Evolutionary conservation across 2,329 filamentous ascomycete genomes (phyloP), one percentile per base, ranked within the genome.

Genomic region (Onygenales sp.): DNA sequence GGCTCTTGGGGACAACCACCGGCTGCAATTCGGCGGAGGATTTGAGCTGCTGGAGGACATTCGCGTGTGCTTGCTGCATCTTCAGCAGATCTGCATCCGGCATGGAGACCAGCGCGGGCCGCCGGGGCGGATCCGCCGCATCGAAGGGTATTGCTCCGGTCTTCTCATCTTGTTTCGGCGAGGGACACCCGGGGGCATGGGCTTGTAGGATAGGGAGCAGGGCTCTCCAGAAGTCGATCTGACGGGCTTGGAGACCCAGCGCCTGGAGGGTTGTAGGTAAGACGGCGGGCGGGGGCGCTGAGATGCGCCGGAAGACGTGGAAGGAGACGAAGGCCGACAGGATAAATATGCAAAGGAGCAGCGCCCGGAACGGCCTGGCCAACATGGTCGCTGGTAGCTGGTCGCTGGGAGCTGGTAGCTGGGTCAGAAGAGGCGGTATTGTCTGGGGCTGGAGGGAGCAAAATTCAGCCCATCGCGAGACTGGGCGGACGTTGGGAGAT

Each of bases 61-160:
- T 61, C 2, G 60, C 55, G 60, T 73, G 70, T 5, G 68, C 65
- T 8, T 62, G 52, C 49, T 64, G 64, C 61, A 73, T 66, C 7
- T 55, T 60, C 7, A 60, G 55, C 21, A 70, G 57, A 45, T 71
- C 65, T 8, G 58, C 54, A 3, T 60, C 58, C 5, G 59, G 49
- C 55, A 72, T 61, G 33, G 62, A 54, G 33, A 72, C 57, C 38
- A 61, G 53, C 50, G 68, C 63, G 17, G 65, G 64, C 3, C 64
- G 66, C 17, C 57, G 55, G 7, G 60, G 54, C 3, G 62, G 58
- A 35, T 64, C 54, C 3, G 59, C 56, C 32, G 59, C 55, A 49
- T 68, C 61, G 54, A 66, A 68, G 14, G 60, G 53, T 48, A 64
- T 57, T 4, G 63, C 64, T 2, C 58, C 59, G 0, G 63, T 62